Conservation (phyloP, 495 filamentous ascomycete species). For the Pyrenula aspistea region DNA sequence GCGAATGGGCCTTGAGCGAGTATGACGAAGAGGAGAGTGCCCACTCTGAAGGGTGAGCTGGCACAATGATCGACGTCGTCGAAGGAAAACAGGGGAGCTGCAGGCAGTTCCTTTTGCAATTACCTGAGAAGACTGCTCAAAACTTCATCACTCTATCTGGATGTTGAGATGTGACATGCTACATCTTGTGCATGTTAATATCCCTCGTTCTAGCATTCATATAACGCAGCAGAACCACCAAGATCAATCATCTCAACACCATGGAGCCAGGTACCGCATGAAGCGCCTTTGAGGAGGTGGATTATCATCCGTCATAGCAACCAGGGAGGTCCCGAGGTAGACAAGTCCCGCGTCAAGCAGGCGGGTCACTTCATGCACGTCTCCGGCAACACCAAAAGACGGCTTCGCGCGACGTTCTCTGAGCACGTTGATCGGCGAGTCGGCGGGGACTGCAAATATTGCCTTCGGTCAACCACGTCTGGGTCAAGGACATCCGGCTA, state of each 20-base stretch:
- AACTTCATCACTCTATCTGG: background rate
- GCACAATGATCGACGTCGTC: background rate
- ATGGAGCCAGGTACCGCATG: too few relatives aligned
- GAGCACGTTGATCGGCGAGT: background rate
- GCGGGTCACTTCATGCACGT: background rate
- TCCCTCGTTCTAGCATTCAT: background rate
- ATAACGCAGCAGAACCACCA: too few relatives aligned
- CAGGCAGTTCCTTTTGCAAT: background rate
- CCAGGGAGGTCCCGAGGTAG: background rate
- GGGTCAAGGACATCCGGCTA: background rate
- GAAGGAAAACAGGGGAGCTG: background rate
- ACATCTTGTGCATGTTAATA: background rate
- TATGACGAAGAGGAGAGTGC: background rate
- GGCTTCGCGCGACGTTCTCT: too few relatives aligned
- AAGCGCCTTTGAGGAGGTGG: background rate
- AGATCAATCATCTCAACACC: too few relatives aligned
- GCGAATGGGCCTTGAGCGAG: conserved; percentile 14
- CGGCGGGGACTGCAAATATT: background rate
- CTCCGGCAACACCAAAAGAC: too few relatives aligned
- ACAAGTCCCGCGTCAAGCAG: background rate
- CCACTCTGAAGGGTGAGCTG: background rate
- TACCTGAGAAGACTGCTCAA: background rate
- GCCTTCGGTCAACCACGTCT: background rate
- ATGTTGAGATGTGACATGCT: too few relatives aligned
- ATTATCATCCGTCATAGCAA: background rate